A percentile compares a stretch with the other conserved stretches of the same genome.
Conservation (phyloP, 2,329 filamentous ascomycete genomes). For the Fusarium cyanostomum region DNA sequence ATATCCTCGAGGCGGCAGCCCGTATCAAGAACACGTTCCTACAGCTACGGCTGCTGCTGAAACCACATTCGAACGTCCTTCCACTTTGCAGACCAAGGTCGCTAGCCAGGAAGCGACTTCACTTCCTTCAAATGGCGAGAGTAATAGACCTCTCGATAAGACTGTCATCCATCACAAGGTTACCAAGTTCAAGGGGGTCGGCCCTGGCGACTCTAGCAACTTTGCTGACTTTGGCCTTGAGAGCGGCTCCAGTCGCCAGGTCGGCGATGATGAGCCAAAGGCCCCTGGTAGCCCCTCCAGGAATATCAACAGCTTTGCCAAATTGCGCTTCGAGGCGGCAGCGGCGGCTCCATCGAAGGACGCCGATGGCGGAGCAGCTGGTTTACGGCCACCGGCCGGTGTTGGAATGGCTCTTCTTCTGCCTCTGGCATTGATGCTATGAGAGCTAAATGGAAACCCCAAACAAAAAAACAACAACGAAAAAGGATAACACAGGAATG, state of each 20-base stretch:
- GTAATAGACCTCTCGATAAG: conserved; percentile 13
- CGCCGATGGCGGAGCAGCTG: conserved; percentile 6
- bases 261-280: background rate
- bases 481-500: background rate
- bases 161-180: conserved; percentile 29
- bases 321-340: conserved; percentile 9
- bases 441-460: background rate
- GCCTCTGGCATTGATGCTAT: conserved; percentile 28
- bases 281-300: background rate
- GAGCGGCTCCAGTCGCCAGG: background rate
- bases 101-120: conserved; percentile 12
- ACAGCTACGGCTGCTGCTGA: conserved; percentile 9
- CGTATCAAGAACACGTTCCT: conserved; percentile 29
- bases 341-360: conserved; percentile 18
- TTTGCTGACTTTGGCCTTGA: conserved; percentile 13
- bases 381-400: conserved; percentile 6
- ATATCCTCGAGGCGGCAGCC: conserved; percentile 38
- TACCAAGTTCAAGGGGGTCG: conserved; percentile 6
- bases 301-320: conserved; percentile 11
- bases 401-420: conserved; percentile 19
- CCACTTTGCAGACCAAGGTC: conserved; percentile 26
- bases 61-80: conserved; percentile 15
- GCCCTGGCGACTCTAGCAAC: background rate
- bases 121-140: conserved; percentile 9
- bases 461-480: background rate